These are phyloP conservation scores for Rhododendron henanense DNA, from an alignment of 148 eudicot species.

Conservation along the genomic window DNA sequence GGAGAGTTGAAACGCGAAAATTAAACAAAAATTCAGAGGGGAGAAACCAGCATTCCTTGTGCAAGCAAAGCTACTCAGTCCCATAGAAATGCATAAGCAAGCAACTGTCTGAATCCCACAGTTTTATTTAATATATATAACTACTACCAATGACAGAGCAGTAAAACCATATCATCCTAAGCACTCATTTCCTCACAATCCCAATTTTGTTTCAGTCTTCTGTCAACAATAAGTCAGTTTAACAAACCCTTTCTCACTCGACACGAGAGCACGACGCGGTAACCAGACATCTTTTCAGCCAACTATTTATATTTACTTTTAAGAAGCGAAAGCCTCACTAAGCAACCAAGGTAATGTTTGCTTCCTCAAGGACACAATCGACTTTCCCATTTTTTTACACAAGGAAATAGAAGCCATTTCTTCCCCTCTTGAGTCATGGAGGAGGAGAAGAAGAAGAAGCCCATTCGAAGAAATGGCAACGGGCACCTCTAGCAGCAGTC, in stretches of 20 bases:
- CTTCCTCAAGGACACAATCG: constrained; percentile 10
- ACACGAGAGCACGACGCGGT: not conserved
- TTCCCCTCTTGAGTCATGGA: constrained; percentile 15
- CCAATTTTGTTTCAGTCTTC: constrained; percentile 13
- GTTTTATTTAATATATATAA: constrained; percentile 4
- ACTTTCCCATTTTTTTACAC: constrained; percentile 8
- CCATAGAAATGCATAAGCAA: constrained; percentile 12
- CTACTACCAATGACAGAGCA: not conserved
- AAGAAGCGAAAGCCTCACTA: constrained; percentile 13
- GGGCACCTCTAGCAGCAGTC: constrained; percentile 70
- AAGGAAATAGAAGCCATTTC: constrained; percentile 13
- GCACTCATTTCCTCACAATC: not conserved
- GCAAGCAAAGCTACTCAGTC: constrained; percentile 11
- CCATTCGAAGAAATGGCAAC: constrained; percentile 71
- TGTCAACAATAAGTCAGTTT: constrained; percentile 24
- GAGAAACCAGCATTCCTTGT: not conserved
- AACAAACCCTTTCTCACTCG: not conserved
- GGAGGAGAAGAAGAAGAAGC: constrained; percentile 30
- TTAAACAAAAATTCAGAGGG: not conserved
- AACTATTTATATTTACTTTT: constrained; percentile 12
- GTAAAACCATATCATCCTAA: constrained; percentile 13
- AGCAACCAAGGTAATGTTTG: constrained; percentile 9
- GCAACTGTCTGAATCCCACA: constrained; percentile 3
- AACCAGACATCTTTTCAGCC: not conserved
- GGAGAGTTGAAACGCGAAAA: not conserved